These are phyloP conservation scores for Aspergillus costaricaensis DNA, from an alignment of 2,329 filamentous ascomycete genomes.

Conservation along the genomic window DNA sequence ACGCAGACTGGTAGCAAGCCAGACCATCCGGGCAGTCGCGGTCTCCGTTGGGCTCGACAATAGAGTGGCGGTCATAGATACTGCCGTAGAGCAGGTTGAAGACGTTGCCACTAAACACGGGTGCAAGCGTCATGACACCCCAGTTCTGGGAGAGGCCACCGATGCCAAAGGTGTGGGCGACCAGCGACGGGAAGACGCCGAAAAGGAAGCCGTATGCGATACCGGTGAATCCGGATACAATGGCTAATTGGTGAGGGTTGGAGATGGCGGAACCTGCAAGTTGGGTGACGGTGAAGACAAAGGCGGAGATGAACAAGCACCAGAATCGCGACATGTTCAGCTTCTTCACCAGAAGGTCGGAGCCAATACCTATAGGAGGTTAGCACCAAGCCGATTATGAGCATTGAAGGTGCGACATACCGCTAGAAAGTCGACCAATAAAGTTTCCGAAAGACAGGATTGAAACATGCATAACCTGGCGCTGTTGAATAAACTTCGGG, in stretches of 20 bases:
- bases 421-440: slow-evolving; percentile 73
- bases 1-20: slow-evolving; percentile 78
- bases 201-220: slow-evolving; percentile 92
- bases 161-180: slow-evolving; percentile 88
- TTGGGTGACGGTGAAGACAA: slow-evolving; percentile 79
- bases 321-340: slow-evolving; percentile 81
- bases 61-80: slow-evolving; percentile 79
- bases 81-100: slow-evolving; percentile 90
- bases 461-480: slow-evolving; percentile 89
- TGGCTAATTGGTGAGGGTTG: slow-evolving; percentile 73
- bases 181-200: slow-evolving; percentile 86
- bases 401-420: slow-evolving; percentile 45
- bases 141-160: slow-evolving; percentile 90
- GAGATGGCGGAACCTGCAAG: slow-evolving; percentile 71
- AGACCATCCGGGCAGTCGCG: slow-evolving; percentile 75
- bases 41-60: slow-evolving; percentile 67
- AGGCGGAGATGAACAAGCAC: slow-evolving; percentile 78
- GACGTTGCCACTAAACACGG: slow-evolving; percentile 82
- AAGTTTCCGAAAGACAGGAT: slow-evolving; percentile 91
- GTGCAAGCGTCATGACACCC: slow-evolving; percentile 90
- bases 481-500: slow-evolving; percentile 73
- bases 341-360: slow-evolving; percentile 82
- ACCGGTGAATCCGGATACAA: slow-evolving; percentile 81
- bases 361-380: slow-evolving; percentile 69
- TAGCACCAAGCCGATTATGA: not conserved